A percentile compares a stretch with the other conserved stretches of the same genome.
Evolutionary conservation across 2,329 filamentous ascomycete species (phyloP).

Genomic region (Ceratocystis huliohia): DNA sequence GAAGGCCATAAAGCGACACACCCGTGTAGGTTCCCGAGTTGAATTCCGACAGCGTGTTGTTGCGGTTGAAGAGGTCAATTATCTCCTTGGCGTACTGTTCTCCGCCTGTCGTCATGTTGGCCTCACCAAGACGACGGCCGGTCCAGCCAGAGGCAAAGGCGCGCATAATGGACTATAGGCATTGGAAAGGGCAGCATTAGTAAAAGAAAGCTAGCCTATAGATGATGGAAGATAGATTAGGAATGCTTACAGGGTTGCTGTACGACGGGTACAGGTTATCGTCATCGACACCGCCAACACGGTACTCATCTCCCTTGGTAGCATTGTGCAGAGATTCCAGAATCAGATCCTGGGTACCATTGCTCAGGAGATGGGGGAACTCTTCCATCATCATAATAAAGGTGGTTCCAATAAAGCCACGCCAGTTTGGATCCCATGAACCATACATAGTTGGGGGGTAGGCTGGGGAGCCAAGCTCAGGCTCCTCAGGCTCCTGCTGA

Average conservation of each 20-base stretch:
- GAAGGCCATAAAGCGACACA: conserved; percentile 46
- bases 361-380: conserved; percentile 36
- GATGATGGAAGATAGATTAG: not conserved
- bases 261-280: conserved; percentile 53
- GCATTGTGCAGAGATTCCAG: conserved; percentile 41
- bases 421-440: conserved; percentile 52
- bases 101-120: conserved; percentile 46
- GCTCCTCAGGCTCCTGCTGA: conserved; percentile 44
- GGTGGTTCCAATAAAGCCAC: conserved; percentile 48
- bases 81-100: conserved; percentile 44
- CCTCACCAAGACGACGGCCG: conserved; percentile 39
- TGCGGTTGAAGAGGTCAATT: conserved; percentile 42
- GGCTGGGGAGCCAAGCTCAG: conserved; percentile 38
- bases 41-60: conserved; percentile 48
- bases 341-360: conserved; percentile 33
- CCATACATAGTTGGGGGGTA: conserved; percentile 43
- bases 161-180: conserved; percentile 41
- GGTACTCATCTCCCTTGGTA: conserved; percentile 47
- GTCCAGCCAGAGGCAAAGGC: conserved; percentile 48
- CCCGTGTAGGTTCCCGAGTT: conserved; percentile 52
- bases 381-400: conserved; percentile 48
- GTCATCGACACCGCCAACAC: conserved; percentile 45
- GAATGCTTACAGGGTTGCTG: conserved; percentile 37
- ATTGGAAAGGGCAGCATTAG: conserved; percentile 16
- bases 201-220: conserved; percentile 7